A percentile compares a stretch with the other conserved stretches of the same genome.
Conservation (phyloP, 2,329 filamentous ascomycete species). For the Alternaria burnsii region DNA sequence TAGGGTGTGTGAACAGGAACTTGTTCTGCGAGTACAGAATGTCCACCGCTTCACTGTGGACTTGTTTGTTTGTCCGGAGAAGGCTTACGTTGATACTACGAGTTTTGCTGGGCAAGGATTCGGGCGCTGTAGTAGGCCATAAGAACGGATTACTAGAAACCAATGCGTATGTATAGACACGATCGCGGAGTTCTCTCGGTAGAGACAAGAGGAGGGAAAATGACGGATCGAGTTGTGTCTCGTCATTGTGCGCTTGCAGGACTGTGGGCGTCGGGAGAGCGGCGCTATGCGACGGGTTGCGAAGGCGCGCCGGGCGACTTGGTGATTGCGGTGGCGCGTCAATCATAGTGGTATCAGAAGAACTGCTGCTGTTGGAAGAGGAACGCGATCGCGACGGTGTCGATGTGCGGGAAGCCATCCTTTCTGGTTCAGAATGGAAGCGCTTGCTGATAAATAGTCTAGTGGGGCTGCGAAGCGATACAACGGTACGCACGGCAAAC, state of each 20-base stretch:
- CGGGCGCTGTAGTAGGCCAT: conserved; percentile 39
- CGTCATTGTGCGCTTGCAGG: background rate
- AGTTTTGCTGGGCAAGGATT: conserved; percentile 5
- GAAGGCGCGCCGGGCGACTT: conserved; percentile 39
- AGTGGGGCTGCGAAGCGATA: conserved; percentile 13
- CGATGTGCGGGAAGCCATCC: conserved; percentile 42
- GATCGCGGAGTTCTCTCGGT: conserved; percentile 49
- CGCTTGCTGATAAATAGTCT: conserved; percentile 13
- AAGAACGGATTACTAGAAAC: conserved; percentile 44
- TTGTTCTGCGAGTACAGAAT: conserved; percentile 49
- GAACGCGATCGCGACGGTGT: conserved; percentile 44
- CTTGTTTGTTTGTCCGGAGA: conserved; percentile 38
- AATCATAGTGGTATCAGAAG: conserved; percentile 47
- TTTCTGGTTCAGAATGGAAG: conserved; percentile 3
- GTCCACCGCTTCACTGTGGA: conserved; percentile 45
- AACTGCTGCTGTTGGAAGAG: conserved; percentile 38
- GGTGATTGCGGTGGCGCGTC: conserved; percentile 38
- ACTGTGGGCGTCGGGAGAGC: conserved; percentile 13
- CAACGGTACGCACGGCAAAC: conserved; percentile 4
- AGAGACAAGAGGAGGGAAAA: conserved; percentile 48
- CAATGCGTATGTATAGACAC: conserved; percentile 46
- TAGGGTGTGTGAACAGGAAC: conserved; percentile 51
- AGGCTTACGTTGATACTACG: conserved; percentile 40
- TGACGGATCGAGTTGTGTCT: conserved; percentile 26
- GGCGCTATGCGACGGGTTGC: conserved; percentile 31